Percentiles rank a stretch among this genome's conserved stretches.
phyloP scores from a whole-genome alignment of 345 rosid genomes.

The Eucalyptus regnans region DNA sequence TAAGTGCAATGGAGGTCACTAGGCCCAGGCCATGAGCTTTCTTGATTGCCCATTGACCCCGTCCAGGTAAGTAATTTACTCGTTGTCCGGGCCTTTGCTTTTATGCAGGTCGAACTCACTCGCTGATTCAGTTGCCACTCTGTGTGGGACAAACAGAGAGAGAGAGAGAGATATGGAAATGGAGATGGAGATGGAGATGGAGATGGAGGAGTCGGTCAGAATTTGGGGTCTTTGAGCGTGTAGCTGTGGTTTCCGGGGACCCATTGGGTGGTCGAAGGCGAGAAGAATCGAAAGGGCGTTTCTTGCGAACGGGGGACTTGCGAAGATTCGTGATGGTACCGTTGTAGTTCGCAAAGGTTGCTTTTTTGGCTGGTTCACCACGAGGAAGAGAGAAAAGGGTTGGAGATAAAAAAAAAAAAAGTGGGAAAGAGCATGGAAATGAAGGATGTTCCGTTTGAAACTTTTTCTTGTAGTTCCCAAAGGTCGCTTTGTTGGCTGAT shows the following conservation, averaged over 20 bases:
- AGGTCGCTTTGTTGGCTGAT: not conserved
- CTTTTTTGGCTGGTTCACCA: not conserved
- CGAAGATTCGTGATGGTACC: not conserved
- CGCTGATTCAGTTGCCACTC: not conserved
- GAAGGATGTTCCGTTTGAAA: not conserved
- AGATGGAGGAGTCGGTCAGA: too few relatives aligned
- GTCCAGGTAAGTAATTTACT: not conserved
- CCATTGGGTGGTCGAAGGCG: not conserved
- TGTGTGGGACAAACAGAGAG: not conserved
- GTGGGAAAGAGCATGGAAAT: not conserved
- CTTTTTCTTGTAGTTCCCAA: not conserved
- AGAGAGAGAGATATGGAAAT: too few relatives aligned
- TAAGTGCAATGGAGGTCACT: constrained; percentile 1
- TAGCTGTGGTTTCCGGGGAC: not conserved
- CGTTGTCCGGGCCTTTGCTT: fast-evolving
- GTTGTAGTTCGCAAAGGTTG: not conserved
- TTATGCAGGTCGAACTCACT: not conserved
- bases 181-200: not conserved
- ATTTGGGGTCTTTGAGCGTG: not conserved
- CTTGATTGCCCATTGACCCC: not conserved
- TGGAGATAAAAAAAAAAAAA: not conserved
- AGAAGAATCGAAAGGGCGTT: not conserved
- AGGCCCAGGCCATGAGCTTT: not conserved
- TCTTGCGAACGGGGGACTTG: not conserved
- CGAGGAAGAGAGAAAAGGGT: not conserved